These are phyloP conservation scores for Jackrogersella multiformis DNA, from an alignment of 495 filamentous ascomycete species.

Conservation along the genomic window DNA sequence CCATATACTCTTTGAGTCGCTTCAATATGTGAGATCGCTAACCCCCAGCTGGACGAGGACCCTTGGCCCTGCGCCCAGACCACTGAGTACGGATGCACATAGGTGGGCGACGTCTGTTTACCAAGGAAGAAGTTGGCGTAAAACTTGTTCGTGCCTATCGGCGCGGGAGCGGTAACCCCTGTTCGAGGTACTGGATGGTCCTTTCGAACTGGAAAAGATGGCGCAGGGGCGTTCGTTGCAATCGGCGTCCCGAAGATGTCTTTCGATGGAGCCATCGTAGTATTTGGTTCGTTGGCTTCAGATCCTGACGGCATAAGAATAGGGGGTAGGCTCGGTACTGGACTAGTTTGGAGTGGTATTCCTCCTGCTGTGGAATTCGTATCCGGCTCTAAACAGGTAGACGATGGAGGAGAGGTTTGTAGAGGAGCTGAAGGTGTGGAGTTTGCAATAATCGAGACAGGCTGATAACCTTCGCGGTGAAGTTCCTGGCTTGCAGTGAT, in stretches of 20 bases:
- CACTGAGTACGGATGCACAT: conserved; percentile 87
- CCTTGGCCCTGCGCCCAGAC: conserved; percentile 78
- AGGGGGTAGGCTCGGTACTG: conserved; percentile 14
- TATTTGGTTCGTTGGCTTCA: conserved; percentile 7
- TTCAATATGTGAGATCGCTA: conserved; percentile 78
- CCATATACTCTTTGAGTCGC: conserved; percentile 71
- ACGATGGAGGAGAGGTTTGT: conserved; percentile 19
- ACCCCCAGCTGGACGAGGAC: conserved; percentile 73
- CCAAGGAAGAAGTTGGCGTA: conserved; percentile 90
- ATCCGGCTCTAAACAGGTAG: conserved; percentile 50
- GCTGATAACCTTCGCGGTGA: conserved; percentile 32
- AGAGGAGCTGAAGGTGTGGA: conserved; percentile 15
- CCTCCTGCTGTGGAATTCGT: conserved; percentile 14
- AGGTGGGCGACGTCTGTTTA: conserved; percentile 72
- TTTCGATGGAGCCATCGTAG: conserved; percentile 27
- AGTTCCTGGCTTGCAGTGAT: conserved; percentile 2
- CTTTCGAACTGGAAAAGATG: conserved; percentile 59
- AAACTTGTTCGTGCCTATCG: conserved; percentile 88
- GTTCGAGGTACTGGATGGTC: conserved; percentile 55
- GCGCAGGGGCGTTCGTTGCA: conserved; percentile 65
- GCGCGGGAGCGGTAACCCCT: conserved; percentile 56
- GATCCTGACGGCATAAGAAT: neutral
- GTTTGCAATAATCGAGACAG: conserved; percentile 10
- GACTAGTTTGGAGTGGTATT: conserved; percentile 16
- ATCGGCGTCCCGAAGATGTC: conserved; percentile 67